Base-by-base conservation (phyloP, 2,329 filamentous ascomycete species). In the Aspergillus sp. region DNA sequence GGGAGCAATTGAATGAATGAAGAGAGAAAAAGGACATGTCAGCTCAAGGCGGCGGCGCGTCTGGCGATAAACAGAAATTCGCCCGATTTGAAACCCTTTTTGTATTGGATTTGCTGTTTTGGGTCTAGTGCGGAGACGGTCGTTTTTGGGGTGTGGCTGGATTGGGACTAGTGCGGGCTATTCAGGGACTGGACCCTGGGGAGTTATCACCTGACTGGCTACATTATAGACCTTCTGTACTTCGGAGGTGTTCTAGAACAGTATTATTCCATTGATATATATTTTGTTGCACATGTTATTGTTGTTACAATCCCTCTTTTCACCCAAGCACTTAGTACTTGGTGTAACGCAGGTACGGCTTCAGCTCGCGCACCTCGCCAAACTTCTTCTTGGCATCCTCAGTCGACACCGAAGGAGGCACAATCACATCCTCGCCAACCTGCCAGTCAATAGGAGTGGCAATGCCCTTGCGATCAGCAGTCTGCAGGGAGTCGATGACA, bases 381-480 rank as follows among this genome's bases (percentile, higher is more conserved):
- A 96, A 96, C 73, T 96, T 88, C 80, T 89, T 87, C 84, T 88
- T 89, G 73, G 92, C 93, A 81, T 95, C 89, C 77, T 91, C 90
- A 64, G 91, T 92, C 76, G 86, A 89, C 75, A 96, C 87, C 63
- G 83, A 83, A 50, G 92, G 91, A 74, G 92, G 91, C 64, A 97
- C 90, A 74, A 97, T 96, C 68, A 96, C 93, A 75, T 97, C 92
- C 72, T 96, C 90, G 57, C 92, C 92, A 48, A 87, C 88, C 41
- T 88, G 82, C 92, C 92, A 96, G 83, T 96, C 90, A 79, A 96
- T 93, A 53, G 92, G 92, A 59, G 91, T 95, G 66, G 90, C 92
- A 74, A 96, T 81, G 71, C 89, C 90, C 85, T 94, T 88, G 86
- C 91, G 92, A 81, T 96, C 93, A 61, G 89, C 91, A 47, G 87